Evolutionary conservation across 208 protist species (phyloP).

Genomic region (Wallacemonas sp.): DNA sequence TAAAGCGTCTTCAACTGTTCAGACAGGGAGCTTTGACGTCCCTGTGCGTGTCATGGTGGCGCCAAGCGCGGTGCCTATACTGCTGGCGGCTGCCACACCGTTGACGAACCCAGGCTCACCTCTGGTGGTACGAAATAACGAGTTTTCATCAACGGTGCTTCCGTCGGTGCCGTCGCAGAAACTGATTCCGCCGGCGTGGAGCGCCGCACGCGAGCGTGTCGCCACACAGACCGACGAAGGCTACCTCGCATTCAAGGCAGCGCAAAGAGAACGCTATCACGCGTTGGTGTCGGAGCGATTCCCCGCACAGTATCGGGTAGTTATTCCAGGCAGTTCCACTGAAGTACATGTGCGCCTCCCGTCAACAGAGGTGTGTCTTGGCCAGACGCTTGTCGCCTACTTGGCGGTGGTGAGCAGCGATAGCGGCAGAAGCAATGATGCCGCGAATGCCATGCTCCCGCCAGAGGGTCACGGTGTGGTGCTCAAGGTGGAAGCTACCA

Average conservation of each 20-base stretch:
- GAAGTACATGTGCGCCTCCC: background rate
- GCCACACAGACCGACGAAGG: background rate
- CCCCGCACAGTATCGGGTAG: background rate
- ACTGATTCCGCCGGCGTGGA: background rate
- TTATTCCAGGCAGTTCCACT: background rate
- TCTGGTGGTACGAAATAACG: background rate
- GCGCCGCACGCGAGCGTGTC: background rate
- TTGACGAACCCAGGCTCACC: background rate
- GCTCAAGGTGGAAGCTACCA: background rate
- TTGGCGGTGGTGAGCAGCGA: background rate
- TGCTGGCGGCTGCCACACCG: background rate
- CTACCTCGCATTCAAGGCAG: background rate
- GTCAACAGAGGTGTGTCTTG: background rate
- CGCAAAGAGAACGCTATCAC: slow-evolving; percentile 1
- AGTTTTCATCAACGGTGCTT: background rate
- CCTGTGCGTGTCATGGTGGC: background rate
- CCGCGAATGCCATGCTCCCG: background rate
- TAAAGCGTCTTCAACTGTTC: background rate
- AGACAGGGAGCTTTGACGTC: background rate
- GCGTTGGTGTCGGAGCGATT: background rate
- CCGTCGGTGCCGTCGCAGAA: background rate
- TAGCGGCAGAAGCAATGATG: background rate
- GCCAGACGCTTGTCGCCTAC: background rate
- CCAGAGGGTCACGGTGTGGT: background rate
- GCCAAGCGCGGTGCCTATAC: background rate